A percentile compares a stretch with the other conserved stretches of the same genome.
Evolutionary conservation across 176 grass and related monocot species (phyloP).

Genomic region (Lolium multiflorum): DNA sequence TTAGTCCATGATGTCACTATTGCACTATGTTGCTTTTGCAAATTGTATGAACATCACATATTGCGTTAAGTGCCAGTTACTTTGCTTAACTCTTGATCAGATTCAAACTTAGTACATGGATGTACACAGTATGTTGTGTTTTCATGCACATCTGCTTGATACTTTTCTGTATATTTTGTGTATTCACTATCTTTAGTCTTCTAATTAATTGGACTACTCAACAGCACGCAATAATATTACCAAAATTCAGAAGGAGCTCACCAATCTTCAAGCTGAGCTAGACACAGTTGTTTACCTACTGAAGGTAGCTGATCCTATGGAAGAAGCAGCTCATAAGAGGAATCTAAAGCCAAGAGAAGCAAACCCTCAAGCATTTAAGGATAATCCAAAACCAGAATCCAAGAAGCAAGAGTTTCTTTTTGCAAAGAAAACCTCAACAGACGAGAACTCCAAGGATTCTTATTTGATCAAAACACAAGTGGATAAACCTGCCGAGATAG

Average conservation of each 20-base stretch:
- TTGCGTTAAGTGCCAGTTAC: not conserved
- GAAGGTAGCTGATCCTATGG: constrained; percentile 94
- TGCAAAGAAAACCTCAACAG: constrained; percentile 6
- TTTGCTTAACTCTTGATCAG: not conserved
- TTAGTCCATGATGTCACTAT: no score
- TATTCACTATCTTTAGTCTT: constrained; percentile 14
- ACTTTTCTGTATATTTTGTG: constrained; percentile 20
- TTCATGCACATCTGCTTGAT: constrained; percentile 15
- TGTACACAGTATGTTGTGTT: not conserved
- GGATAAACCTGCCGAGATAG: constrained; percentile 34
- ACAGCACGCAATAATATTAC: constrained; percentile 76
- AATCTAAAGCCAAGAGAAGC: constrained; percentile 41
- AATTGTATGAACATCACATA: not conserved
- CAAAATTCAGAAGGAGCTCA: constrained; percentile 74
- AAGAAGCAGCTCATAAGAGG: constrained; percentile 79
- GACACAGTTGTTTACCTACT: constrained; percentile 83
- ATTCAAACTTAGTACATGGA: constrained; percentile 28
- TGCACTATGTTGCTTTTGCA: not conserved
- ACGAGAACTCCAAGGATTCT: constrained; percentile 48
- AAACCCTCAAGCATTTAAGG: constrained; percentile 27
- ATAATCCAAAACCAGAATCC: constrained; percentile 38
- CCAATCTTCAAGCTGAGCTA: constrained; percentile 71
- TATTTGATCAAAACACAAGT: constrained; percentile 30
- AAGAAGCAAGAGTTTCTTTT: constrained; percentile 45
- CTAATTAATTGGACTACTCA: constrained; percentile 28